A percentile compares a stretch with the other conserved stretches of the same genome.
Conservation (phyloP, 1,284 basidiomycete genomes). For the Marasmius fiardii region DNA sequence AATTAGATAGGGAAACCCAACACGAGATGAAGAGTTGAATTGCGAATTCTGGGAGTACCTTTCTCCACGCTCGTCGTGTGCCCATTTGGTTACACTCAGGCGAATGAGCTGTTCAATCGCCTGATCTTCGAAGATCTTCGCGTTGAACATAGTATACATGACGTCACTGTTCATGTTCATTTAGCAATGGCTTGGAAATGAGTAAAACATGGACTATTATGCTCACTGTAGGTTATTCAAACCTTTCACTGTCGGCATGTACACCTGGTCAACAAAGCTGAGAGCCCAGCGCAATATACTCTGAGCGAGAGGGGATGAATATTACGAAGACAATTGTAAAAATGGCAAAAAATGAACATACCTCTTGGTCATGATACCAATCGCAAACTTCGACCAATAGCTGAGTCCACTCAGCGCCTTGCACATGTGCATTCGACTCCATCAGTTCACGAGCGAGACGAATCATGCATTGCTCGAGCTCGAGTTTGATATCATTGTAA, state of each 20-base stretch:
- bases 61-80: conserved; percentile 50
- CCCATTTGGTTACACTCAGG: conserved; percentile 53
- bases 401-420: conserved; percentile 45
- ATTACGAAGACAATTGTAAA: neutral
- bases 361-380: conserved; percentile 64
- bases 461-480: conserved; percentile 48
- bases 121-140: conserved; percentile 48
- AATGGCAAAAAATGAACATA: conserved; percentile 30
- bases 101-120: conserved; percentile 43
- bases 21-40: neutral
- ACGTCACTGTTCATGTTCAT: conserved; percentile 38
- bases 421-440: conserved; percentile 17
- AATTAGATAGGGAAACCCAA: no score
- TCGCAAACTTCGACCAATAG: conserved; percentile 49
- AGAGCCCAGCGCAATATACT: conserved; percentile 52
- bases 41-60: conserved; percentile 22
- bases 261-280: conserved; percentile 62
- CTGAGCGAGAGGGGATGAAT: conserved; percentile 26
- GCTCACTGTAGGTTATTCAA: conserved; percentile 40
- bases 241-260: conserved; percentile 36
- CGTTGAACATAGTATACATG: conserved; percentile 48
- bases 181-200: neutral
- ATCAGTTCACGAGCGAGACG: conserved; percentile 35
- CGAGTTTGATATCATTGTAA: conserved; percentile 47
- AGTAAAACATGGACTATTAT: neutral